Conservation (phyloP, 768 basidiomycete genomes). For the Steccherinum ochraceum region DNA sequence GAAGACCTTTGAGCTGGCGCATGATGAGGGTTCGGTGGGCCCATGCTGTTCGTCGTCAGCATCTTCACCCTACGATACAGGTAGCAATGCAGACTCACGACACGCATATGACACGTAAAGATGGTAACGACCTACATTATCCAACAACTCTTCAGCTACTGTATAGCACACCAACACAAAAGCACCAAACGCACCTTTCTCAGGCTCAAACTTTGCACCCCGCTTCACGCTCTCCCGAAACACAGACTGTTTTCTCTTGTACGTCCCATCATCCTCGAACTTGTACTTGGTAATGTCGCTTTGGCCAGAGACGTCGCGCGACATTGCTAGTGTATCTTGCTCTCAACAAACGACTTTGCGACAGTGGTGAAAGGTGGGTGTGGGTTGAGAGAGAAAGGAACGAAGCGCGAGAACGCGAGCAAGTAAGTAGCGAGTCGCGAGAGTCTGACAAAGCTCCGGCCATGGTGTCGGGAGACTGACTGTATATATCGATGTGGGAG, state of each 20-base stretch:
- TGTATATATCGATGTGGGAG: no score
- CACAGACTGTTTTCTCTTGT: slow-evolving; percentile 46
- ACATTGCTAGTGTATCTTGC: neutral
- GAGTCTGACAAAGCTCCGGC: no score
- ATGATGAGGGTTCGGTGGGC: slow-evolving; percentile 87
- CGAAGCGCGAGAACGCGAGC: no score
- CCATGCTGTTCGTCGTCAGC: slow-evolving; percentile 57
- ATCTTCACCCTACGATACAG: neutral
- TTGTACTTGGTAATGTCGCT: slow-evolving; percentile 49
- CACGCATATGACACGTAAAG: slow-evolving; percentile 87
- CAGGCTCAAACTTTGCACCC: slow-evolving; percentile 62
- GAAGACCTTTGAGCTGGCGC: slow-evolving; percentile 87
- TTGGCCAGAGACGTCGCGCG: neutral
- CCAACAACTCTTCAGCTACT: neutral
- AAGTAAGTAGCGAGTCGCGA: no score
- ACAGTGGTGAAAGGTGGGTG: no score
- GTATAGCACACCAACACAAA: neutral
- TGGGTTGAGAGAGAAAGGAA: no score
- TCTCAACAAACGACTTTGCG: no score
- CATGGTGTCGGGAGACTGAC: no score
- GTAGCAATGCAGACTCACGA: slow-evolving; percentile 41
- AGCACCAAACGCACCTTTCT: slow-evolving; percentile 50
- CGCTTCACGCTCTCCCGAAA: slow-evolving; percentile 53
- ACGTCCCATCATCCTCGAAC: slow-evolving; percentile 56
- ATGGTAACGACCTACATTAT: slow-evolving; percentile 72